Conservation (phyloP, 2,329 filamentous ascomycete genomes). For the Tolypocladium pustulatum region DNA sequence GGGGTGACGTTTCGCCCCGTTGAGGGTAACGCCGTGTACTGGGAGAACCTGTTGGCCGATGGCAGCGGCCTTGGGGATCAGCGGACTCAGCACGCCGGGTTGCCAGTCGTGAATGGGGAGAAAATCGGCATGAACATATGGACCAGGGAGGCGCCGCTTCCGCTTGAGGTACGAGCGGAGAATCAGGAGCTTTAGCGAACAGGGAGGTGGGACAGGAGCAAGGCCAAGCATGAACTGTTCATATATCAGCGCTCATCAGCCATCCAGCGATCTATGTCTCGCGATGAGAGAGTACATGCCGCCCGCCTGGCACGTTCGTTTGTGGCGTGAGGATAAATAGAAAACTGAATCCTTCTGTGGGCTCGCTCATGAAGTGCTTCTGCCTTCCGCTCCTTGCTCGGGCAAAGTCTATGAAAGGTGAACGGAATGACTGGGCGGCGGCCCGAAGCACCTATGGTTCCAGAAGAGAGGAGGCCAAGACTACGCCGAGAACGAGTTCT, state of each 20-base stretch:
- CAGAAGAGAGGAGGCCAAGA: no score
- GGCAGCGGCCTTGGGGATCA: conserved; percentile 25
- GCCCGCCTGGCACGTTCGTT: no score
- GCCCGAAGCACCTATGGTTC: no score
- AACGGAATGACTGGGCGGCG: no score
- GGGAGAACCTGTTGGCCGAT: conserved; percentile 31
- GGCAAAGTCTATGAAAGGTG: no score
- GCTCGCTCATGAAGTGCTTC: background rate
- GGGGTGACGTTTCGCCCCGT: conserved; percentile 37
- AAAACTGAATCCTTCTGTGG: background rate
- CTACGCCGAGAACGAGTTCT: no score
- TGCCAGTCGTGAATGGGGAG: conserved; percentile 32
- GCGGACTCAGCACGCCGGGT: conserved; percentile 33
- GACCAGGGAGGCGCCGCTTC: conserved; percentile 32
- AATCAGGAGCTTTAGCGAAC: background rate
- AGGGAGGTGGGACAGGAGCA: background rate
- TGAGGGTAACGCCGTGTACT: conserved; percentile 37
- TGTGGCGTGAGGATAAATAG: background rate
- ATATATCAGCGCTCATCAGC: background rate
- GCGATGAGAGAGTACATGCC: background rate
- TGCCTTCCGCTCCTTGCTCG: no score
- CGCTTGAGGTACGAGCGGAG: conserved; percentile 12
- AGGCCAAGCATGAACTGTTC: background rate
- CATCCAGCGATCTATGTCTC: background rate
- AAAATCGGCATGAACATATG: conserved; percentile 44